Conservation (phyloP, 768 basidiomycete species). For the Asterophora lycoperdoides region DNA sequence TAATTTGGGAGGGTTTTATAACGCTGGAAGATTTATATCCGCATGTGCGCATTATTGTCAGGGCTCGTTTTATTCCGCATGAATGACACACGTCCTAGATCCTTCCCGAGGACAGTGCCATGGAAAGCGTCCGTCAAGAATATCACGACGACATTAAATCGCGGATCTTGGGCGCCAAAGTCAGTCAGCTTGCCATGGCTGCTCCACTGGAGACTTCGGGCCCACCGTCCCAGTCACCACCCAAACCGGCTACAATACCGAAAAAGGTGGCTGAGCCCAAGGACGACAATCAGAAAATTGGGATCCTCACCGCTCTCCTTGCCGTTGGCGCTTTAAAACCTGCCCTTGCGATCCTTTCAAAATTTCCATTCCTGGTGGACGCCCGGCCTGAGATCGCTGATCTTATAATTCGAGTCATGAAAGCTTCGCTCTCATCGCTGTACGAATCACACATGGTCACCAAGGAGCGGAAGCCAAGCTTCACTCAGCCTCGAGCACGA, state of each 20-base stretch:
- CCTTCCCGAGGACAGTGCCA: constrained; percentile 69
- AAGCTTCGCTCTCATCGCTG: constrained; percentile 62
- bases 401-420: constrained; percentile 72
- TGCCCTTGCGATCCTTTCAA: constrained; percentile 72
- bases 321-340: constrained; percentile 80
- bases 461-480: constrained; percentile 61
- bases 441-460: constrained; percentile 51
- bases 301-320: constrained; percentile 74
- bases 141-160: constrained; percentile 60
- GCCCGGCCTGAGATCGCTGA: constrained; percentile 83
- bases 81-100: constrained; percentile 39
- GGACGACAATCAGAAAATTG: constrained; percentile 73
- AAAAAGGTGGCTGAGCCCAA: constrained; percentile 33
- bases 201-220: constrained; percentile 64
- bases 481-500: constrained; percentile 57
- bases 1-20: constrained; percentile 89
- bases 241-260: constrained; percentile 31
- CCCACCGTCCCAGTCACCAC: constrained; percentile 36
- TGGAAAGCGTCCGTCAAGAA: constrained; percentile 62
- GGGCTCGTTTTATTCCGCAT: not conserved
- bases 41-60: constrained; percentile 62
- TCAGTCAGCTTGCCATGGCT: constrained; percentile 80
- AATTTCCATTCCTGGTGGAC: constrained; percentile 82
- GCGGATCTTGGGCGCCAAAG: constrained; percentile 64
- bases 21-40: constrained; percentile 85